Percentiles rank a stretch among this genome's conserved stretches.
Evolutionary conservation across 2,329 filamentous ascomycete genomes (phyloP).

Genomic region (Penicillium olsonii): DNA sequence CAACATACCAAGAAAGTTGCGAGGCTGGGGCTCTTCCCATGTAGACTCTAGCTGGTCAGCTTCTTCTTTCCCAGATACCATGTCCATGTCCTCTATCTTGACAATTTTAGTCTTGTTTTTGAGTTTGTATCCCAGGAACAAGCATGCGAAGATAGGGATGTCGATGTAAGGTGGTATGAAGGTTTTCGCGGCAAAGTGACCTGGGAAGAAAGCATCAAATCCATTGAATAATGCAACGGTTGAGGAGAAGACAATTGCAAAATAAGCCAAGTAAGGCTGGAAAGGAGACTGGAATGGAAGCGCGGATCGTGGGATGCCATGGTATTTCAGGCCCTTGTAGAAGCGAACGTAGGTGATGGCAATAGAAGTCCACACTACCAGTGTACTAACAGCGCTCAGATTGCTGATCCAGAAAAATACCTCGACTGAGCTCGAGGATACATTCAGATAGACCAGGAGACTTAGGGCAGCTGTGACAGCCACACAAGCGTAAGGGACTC

Average conservation of each 20-base stretch:
- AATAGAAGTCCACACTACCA: constrained; percentile 54
- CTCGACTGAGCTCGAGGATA: constrained; percentile 62
- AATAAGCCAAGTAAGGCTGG: constrained; percentile 71
- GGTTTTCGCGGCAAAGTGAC: constrained; percentile 56
- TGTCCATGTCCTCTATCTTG: constrained; percentile 30
- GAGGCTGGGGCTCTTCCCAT: constrained; percentile 34
- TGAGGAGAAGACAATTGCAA: constrained; percentile 58
- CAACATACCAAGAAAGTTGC: constrained; percentile 30
- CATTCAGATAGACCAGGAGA: constrained; percentile 70
- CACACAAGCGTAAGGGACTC: constrained; percentile 72
- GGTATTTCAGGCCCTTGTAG: constrained; percentile 64
- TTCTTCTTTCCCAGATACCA: constrained; percentile 28
- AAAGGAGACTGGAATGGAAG: constrained; percentile 68
- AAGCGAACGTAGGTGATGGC: constrained; percentile 71
- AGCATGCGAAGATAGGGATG: constrained; percentile 55
- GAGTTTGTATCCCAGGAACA: constrained; percentile 47
- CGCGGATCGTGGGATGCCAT: constrained; percentile 65
- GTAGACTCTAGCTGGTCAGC: constrained; percentile 25
- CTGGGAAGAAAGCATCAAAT: constrained; percentile 50
- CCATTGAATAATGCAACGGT: constrained; percentile 67
- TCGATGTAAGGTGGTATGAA: constrained; percentile 60
- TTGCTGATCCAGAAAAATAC: constrained; percentile 55
- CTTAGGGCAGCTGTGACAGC: constrained; percentile 63
- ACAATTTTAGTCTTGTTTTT: constrained; percentile 38
- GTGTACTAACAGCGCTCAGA: constrained; percentile 29